These are phyloP conservation scores for Wilhelminamyces savonicus DNA, from an alignment of 805 yeast genomes.

Conservation along the genomic window DNA sequence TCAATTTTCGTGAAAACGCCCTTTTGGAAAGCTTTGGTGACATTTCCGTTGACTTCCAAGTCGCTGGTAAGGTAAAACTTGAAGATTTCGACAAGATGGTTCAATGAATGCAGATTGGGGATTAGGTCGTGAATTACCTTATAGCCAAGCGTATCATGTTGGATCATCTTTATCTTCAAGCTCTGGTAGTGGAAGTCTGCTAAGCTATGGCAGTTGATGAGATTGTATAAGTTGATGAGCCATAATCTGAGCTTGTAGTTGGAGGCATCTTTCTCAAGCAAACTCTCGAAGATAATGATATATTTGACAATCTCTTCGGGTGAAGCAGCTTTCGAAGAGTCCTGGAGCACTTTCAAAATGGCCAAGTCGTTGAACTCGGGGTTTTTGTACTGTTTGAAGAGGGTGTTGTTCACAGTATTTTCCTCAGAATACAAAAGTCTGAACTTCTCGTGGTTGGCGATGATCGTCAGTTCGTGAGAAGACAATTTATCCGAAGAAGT, in stretches of 20 bases:
- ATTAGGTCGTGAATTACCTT: conserved; percentile 33
- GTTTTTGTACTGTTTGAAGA: conserved; percentile 2
- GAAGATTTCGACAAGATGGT: conserved; percentile 26
- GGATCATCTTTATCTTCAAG: conserved; percentile 67
- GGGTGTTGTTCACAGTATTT: conserved; percentile 2
- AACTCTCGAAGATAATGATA: conserved; percentile 52
- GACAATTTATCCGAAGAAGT: conserved; percentile 1
- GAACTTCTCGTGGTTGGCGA: conserved; percentile 7
- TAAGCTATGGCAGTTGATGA: conserved; percentile 46
- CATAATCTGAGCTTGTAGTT: conserved; percentile 70
- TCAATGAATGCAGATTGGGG: conserved; percentile 38
- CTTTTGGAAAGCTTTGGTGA: conserved; percentile 49
- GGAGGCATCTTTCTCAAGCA: conserved; percentile 51
- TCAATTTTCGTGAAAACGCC: conserved; percentile 60
- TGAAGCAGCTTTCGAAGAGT: conserved; percentile 15
- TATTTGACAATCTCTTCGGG: conserved; percentile 24
- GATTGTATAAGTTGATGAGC: conserved; percentile 58
- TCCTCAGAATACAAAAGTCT: conserved; percentile 1
- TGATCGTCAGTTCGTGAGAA: conserved; percentile 1
- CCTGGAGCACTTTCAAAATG: conserved; percentile 10
- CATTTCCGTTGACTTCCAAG: conserved; percentile 43
- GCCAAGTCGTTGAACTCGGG: conserved; percentile 7
- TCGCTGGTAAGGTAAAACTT: conserved; percentile 51
- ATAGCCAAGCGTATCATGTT: conserved; percentile 63
- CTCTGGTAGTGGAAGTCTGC: conserved; percentile 47